These are phyloP conservation scores for Kodamaea jinghongensis DNA, from an alignment of 805 yeast species.

Conservation along the genomic window DNA sequence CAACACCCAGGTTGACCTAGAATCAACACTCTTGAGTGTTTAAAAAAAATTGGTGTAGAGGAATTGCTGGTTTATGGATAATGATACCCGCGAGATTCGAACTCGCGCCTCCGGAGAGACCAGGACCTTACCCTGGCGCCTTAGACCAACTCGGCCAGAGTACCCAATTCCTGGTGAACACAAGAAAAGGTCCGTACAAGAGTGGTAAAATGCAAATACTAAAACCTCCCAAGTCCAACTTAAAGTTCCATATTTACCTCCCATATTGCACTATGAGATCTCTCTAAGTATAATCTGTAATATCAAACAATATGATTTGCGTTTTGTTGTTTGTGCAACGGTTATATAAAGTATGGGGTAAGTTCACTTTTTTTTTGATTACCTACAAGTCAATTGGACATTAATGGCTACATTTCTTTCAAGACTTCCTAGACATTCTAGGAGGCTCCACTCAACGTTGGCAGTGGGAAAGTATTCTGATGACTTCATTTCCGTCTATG, in stretches of 20 bases:
- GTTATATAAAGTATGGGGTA: not conserved
- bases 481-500: conserved; percentile 21
- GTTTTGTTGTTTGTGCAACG: not conserved
- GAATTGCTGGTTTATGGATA: conserved; percentile 19
- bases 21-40: too few species aligned
- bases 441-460: too few species aligned
- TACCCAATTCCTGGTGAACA: conserved; percentile 16
- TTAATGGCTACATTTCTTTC: too few species aligned
- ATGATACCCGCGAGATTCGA: conserved; percentile 23
- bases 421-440: too few species aligned
- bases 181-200: too few species aligned
- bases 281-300: too few species aligned
- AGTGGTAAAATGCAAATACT: too few species aligned
- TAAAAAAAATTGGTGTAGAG: conserved; percentile 15
- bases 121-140: conserved; percentile 24
- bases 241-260: too few species aligned
- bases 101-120: conserved; percentile 23
- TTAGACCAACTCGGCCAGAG: conserved; percentile 23
- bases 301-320: too few species aligned
- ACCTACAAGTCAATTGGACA: not conserved
- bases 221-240: too few species aligned
- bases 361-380: not conserved
- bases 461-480: conserved; percentile 19
- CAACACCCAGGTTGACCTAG: too few species aligned
- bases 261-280: too few species aligned